phyloP scores from a whole-genome alignment of 768 basidiomycete genomes.

The Psilocybe azurescens region DNA sequence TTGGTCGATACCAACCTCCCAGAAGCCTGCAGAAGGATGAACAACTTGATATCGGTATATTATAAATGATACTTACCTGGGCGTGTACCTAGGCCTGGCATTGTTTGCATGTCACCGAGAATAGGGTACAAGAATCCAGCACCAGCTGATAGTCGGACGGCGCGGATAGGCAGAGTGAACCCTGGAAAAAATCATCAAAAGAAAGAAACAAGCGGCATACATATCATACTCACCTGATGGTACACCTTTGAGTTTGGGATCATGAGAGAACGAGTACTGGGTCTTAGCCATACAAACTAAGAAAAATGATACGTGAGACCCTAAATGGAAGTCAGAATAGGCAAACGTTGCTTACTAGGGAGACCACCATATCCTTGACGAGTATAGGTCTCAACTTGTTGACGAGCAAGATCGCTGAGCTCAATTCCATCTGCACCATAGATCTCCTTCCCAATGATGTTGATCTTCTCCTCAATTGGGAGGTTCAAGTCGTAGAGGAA shows the following conservation, averaged over 20 bases:
- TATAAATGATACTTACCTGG: constrained; percentile 58
- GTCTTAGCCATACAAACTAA: constrained; percentile 97
- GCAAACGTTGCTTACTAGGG: constrained; percentile 61
- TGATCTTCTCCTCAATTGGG: constrained; percentile 88
- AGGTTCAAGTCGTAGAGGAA: constrained; percentile 91
- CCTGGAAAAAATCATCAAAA: constrained; percentile 44
- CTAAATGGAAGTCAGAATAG: not conserved
- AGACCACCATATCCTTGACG: constrained; percentile 83
- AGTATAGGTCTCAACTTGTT: constrained; percentile 91
- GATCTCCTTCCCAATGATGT: constrained; percentile 85
- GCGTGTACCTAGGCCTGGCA: constrained; percentile 94
- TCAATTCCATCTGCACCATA: constrained; percentile 94
- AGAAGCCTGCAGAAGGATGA: constrained; percentile 63
- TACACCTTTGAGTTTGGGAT: constrained; percentile 88
- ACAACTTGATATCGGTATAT: constrained; percentile 12
- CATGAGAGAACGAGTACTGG: constrained; percentile 96
- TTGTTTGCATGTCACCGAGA: constrained; percentile 96
- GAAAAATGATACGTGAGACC: constrained; percentile 17
- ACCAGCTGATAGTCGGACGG: constrained; percentile 87
- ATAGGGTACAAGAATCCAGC: constrained; percentile 97
- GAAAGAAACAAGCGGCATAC: not conserved
- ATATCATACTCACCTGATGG: constrained; percentile 62
- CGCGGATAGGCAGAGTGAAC: constrained; percentile 91
- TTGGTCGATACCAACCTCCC: constrained; percentile 85
- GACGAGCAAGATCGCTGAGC: constrained; percentile 82